Conservation (phyloP, 2,329 filamentous ascomycete species). For the Aspergillus vadensis region DNA sequence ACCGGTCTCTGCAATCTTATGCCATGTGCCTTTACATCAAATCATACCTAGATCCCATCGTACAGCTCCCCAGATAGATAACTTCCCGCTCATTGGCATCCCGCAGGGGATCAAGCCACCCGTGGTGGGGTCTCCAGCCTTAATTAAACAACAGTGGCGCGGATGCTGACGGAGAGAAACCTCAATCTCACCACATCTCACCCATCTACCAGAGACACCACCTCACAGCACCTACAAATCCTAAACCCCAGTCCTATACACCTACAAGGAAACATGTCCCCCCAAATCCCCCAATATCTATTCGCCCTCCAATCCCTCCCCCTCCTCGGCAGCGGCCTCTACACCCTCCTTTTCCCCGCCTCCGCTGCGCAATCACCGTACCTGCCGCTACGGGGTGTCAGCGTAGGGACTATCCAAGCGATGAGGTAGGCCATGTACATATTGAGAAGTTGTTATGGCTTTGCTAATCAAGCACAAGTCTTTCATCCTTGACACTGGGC, state of each 20-base stretch:
- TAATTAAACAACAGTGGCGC: no score
- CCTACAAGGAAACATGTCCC: not conserved
- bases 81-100: no score
- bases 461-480: not conserved
- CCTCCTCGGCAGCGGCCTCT: not conserved
- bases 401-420: not conserved
- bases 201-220: no score
- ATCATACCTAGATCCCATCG: no score
- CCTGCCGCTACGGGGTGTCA: not conserved
- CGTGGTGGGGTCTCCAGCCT: no score
- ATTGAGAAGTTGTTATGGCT: no score
- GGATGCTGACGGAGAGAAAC: not conserved
- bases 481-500: not conserved
- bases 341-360: not conserved
- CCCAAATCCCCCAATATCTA: not conserved
- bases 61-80: no score
- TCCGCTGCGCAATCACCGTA: not conserved
- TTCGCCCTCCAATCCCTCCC: slow-evolving; percentile 4
- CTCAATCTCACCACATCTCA: not conserved
- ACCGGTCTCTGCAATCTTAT: no score
- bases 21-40: no score
- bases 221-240: no score
- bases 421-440: not conserved
- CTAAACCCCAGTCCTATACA: not conserved
- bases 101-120: no score